phyloP scores from a whole-genome alignment of 208 protist species.

The Acanthamoeba sp. region DNA sequence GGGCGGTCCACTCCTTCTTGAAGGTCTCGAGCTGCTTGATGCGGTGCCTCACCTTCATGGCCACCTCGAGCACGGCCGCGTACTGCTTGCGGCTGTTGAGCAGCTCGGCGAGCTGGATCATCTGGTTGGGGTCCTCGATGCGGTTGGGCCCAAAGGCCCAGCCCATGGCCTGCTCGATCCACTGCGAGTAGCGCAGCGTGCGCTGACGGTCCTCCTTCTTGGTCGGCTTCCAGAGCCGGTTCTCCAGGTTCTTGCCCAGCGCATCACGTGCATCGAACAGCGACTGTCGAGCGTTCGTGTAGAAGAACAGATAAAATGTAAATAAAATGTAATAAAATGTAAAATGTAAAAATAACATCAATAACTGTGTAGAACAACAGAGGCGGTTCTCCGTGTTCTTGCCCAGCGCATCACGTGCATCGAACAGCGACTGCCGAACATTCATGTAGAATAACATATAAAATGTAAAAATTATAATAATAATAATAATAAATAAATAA shows the following conservation, averaged over 20 bases:
- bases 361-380: too few relatives aligned
- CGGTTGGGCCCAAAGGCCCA: slow-evolving; percentile 15
- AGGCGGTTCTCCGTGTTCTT: too few relatives aligned
- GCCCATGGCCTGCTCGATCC: slow-evolving; percentile 42
- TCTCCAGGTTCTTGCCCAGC: slow-evolving; percentile 40
- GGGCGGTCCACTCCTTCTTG: slow-evolving; percentile 36
- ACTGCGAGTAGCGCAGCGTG: slow-evolving; percentile 22
- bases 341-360: too few relatives aligned
- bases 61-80: slow-evolving; percentile 14
- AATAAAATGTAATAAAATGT: too few relatives aligned
- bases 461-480: too few relatives aligned
- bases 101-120: slow-evolving; percentile 34
- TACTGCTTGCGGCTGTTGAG: slow-evolving; percentile 46
- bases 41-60: slow-evolving; percentile 7
- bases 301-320: too few relatives aligned
- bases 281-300: too few relatives aligned
- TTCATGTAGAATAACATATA: too few relatives aligned
- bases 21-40: slow-evolving; percentile 46
- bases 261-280: slow-evolving; percentile 7
- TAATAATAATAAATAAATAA: too few relatives aligned
- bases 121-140: slow-evolving; percentile 49
- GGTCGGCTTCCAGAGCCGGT: slow-evolving; percentile 27
- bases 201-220: slow-evolving; percentile 34
- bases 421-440: too few relatives aligned
- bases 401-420: too few relatives aligned